Percentiles rank a stretch among this genome's conserved stretches.
These are phyloP conservation scores for Roridomyces roridus DNA, from an alignment of 768 basidiomycete genomes.

Conservation along the genomic window DNA sequence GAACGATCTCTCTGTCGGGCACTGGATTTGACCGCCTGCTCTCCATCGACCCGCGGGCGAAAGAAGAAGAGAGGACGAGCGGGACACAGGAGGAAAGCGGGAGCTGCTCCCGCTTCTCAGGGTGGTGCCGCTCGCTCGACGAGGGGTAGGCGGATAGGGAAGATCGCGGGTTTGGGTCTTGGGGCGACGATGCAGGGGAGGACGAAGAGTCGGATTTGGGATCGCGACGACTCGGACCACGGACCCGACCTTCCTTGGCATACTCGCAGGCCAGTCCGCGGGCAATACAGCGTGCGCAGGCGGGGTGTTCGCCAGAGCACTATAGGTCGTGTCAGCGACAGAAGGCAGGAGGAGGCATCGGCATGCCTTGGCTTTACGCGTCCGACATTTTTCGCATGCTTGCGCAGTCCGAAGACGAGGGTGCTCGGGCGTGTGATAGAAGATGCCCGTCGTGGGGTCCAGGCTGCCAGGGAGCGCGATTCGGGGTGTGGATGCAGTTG, in stretches of 20 bases:
- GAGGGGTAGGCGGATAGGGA: too few relatives aligned
- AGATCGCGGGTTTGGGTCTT: too few relatives aligned
- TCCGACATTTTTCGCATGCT: conserved; percentile 78
- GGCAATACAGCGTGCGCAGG: conserved; percentile 67
- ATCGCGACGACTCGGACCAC: conserved; percentile 59
- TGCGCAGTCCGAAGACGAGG: conserved; percentile 73
- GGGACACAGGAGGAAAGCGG: too few relatives aligned
- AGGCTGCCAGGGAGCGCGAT: conserved; percentile 62
- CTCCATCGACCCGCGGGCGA: too few relatives aligned
- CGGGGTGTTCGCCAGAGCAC: conserved; percentile 77
- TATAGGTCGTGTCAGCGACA: conserved; percentile 29
- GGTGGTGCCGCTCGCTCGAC: too few relatives aligned
- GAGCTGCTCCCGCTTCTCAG: too few relatives aligned
- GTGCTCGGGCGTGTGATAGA: conserved; percentile 68
- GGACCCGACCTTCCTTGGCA: conserved; percentile 66
- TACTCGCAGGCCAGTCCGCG: conserved; percentile 71
- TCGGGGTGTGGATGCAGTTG: conserved; percentile 1
- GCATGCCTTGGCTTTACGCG: conserved; percentile 72
- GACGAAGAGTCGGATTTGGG: conserved; percentile 40
- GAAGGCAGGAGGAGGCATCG: background rate
- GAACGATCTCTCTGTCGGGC: too few relatives aligned
- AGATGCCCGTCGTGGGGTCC: conserved; percentile 69
- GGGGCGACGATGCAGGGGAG: too few relatives aligned
- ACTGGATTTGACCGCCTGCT: too few relatives aligned
- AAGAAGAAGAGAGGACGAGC: too few relatives aligned